Evolutionary conservation across 148 eudicot genomes (phyloP), one percentile per base, ranked within the genome.

Genomic region (Rhododendron mucronatum): DNA sequence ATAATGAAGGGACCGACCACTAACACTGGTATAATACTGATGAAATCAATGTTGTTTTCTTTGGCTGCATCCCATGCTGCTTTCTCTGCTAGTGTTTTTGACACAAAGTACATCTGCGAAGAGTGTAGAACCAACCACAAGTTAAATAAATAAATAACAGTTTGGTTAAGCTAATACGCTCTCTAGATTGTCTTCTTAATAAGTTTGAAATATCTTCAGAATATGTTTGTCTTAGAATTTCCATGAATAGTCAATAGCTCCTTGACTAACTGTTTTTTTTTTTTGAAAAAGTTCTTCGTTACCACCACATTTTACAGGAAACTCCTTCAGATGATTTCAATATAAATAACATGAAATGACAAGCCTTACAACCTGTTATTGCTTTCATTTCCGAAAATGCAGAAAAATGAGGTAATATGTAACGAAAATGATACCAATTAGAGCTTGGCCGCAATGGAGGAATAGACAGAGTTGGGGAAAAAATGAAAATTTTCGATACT

Each of bases 1-100:
- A 63, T 93, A 84, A 94, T 89, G 88, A 95, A 96, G 53, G 99
- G 99, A 21, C 99, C 99, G 4, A 96, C 97, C 14, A 96, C 99
- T 39, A 96, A 75, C 1, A 96, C 87, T 41, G 99, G 98, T 82
- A 96, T 94, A 14, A 96, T 87, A 63, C 93, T 96, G 71, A 96
- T 93, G 91, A 96, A 95, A 81, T 93, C 93, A 55, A 96, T 93
- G 85, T 94, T 91, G 89, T 94, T 94, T 77, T 95, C 98, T 76
- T 88, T 92, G 5, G 99, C 95, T 81, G 88, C 95, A 79, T 94
- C 89, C 96, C 95, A 91, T 0, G 95, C 97, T 61, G 91, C 98
- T 88, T 92, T 90, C 88, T 96, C 98, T 45, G 99, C 97, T 85
- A 95, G 86, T 59, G 92, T 90, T 83, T 96, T 96, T 0, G 99